Percentiles rank a stretch among this genome's conserved stretches.
These are phyloP conservation scores for Trichosporon sp. DNA, from an alignment of 1,284 basidiomycete species.

Conservation along the genomic window DNA sequence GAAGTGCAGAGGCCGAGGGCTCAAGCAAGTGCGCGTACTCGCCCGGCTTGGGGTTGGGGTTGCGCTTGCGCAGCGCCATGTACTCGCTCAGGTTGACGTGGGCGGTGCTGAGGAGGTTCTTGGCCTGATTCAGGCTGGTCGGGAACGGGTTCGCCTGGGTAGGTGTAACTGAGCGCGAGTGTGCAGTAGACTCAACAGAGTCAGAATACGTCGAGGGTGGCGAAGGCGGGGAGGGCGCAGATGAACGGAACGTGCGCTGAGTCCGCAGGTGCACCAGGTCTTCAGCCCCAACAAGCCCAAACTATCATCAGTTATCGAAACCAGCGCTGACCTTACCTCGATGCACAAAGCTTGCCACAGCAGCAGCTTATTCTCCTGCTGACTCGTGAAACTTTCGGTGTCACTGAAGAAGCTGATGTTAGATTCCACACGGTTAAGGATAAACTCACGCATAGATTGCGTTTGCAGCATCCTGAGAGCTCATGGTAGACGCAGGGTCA, in stretches of 20 bases:
- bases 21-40: conserved; percentile 38
- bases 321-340: conserved; percentile 39
- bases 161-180: conserved; percentile 25
- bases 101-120: conserved; percentile 40
- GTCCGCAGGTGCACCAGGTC: conserved; percentile 29
- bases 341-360: conserved; percentile 54
- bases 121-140: conserved; percentile 40
- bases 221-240: background rate
- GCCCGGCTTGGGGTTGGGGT: background rate
- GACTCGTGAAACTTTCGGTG: conserved; percentile 34
- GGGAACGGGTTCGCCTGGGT: conserved; percentile 37
- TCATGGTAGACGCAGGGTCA: background rate
- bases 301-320: conserved; percentile 26
- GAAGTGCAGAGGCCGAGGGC: conserved; percentile 34
- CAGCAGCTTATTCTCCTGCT: conserved; percentile 46
- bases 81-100: conserved; percentile 52
- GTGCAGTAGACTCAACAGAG: conserved; percentile 17
- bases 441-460: conserved; percentile 27
- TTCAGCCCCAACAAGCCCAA: conserved; percentile 37
- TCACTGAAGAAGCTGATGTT: conserved; percentile 28
- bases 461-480: conserved; percentile 22
- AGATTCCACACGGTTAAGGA: background rate
- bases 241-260: background rate
- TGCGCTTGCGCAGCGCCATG: conserved; percentile 37
- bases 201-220: background rate